phyloP scores from a whole-genome alignment of 306 rosid genomes.

The Oxytropis ochrocephala region DNA sequence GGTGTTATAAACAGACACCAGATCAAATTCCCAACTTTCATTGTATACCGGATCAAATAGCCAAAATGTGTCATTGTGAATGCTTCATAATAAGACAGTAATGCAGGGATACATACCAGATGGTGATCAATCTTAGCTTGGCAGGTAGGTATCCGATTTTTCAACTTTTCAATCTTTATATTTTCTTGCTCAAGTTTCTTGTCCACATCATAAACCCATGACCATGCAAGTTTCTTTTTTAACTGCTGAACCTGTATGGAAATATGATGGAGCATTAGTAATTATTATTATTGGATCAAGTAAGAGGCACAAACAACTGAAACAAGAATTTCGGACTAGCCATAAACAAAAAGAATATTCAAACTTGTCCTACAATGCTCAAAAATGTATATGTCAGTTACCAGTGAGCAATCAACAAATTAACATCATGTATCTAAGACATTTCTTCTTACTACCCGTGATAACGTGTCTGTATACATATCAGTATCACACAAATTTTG shows the following conservation, averaged over 20 bases:
- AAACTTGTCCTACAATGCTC: background rate
- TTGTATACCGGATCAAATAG: background rate
- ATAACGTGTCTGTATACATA: slow-evolving; percentile 6
- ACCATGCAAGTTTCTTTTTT: too few relatives aligned
- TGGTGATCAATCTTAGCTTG: slow-evolving; percentile 66
- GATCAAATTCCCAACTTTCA: slow-evolving; percentile 2
- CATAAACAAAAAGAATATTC: too few relatives aligned
- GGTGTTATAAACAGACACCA: background rate
- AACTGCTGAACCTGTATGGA: too few relatives aligned
- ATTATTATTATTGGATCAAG: too few relatives aligned
- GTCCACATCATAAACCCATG: too few relatives aligned
- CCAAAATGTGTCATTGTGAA: too few relatives aligned
- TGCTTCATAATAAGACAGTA: too few relatives aligned
- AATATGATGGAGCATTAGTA: too few relatives aligned
- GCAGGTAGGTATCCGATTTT: slow-evolving; percentile 75
- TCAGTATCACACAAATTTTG: slow-evolving; percentile 22
- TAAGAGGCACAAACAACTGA: too few relatives aligned
- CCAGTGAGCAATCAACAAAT: slow-evolving; percentile 3
- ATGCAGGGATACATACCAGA: slow-evolving; percentile 33
- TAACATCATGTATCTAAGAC: slow-evolving; percentile 14
- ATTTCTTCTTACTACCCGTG: slow-evolving; percentile 20
- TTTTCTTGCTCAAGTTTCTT: too few relatives aligned
- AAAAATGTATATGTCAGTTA: background rate
- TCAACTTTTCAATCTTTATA: too few relatives aligned
- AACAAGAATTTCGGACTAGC: too few relatives aligned